Base-by-base conservation (phyloP, 441 rosid species). In the Omphalea diandra region DNA sequence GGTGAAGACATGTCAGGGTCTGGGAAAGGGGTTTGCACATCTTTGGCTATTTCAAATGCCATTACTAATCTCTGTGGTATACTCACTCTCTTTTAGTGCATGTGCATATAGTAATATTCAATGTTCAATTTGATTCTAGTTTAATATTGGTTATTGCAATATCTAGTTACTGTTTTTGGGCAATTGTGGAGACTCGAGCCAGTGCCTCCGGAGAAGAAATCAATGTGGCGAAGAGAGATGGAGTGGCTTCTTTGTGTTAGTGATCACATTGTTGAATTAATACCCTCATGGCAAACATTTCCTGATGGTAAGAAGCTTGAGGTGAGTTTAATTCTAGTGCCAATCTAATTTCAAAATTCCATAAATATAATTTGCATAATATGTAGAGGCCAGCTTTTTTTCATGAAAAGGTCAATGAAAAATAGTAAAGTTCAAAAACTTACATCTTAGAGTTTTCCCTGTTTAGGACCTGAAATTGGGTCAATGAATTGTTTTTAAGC, bases 1-100 rank as follows among this genome's bases (percentile, higher is more conserved):
- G 98, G 97, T 15, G 98, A 93, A 76, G 98, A 93, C 71, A 93
- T 93, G 98, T 93, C 98, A 15, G 98, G 98, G 69, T 84, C 86
- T 72, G 98, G 98, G 27, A 91, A 93, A 78, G 97, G 98, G 50
- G 98, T 86, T 44, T 88, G 86, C 75, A 80, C 98, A 32, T 93
- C 98, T 57, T 79, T 91, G 83, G 93, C 98, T n/a, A 86, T 93
- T 65, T 93, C 97, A 2, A 93, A 93, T 62, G 94, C 97, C 73
- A 91, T 93, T 47, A 91, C 98, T 47, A 93, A 93, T 82, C 89
- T 93, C 65, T 89, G 96, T 71, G 98, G 98, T 93, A 88, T 70
- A 84, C 36, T 49, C 26, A 67, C 63, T 65, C 10, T 31, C 63
- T 12, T 6, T 27, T 14, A 18, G 36, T 40, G 52, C 41, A 12